Base-by-base conservation (phyloP, 2,329 filamentous ascomycete genomes). In the Neofusicoccum sp. region DNA sequence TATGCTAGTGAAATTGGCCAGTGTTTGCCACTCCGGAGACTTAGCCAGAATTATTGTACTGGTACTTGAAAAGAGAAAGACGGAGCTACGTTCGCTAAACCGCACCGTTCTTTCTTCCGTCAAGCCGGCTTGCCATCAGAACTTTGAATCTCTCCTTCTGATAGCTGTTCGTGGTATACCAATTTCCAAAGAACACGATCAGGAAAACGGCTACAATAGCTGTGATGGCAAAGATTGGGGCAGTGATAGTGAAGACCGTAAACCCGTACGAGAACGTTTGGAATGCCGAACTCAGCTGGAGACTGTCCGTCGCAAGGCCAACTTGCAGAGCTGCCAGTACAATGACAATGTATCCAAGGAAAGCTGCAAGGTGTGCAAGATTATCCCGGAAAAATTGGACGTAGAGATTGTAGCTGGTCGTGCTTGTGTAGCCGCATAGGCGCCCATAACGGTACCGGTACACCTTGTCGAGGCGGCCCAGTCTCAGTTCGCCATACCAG, bases 301-400 rank as follows among this genome's bases (percentile, higher is more conserved):
- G 57, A 3, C 31, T 3, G 2, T 7, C 6, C 4, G 57, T 59
- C 5, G 11, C 57, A 4, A 59, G 11, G n/a, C 57, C 57, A 11
- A 59, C 57, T 16, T 59, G 57, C 41, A 59, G 34, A 9, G 57
- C 57, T 1, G 57, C 40, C 30, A 59, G 6, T 2, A 51, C 43
- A 6, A 59, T 59, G 20, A 51, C 45, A 11, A 41, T 16, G n/a
- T 59, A 59, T 1, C 43, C 57, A 6, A 59, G 45, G 2, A 59
- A 9, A 4, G 43, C 14, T 11, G 45, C 45, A 4, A 59, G 34
- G 6, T 14, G 14, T 5, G 20, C 20, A 12, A 59, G 11, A 43
- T 59, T 59, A 3, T 59, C 57, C 2, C 12, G 36, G 20, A 59
- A 59, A 12, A 59, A 59, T 9, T 59, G 30, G 11, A n/a, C 48